Conservation (phyloP, 1,284 basidiomycete genomes). For the Pascua guehoae region DNA sequence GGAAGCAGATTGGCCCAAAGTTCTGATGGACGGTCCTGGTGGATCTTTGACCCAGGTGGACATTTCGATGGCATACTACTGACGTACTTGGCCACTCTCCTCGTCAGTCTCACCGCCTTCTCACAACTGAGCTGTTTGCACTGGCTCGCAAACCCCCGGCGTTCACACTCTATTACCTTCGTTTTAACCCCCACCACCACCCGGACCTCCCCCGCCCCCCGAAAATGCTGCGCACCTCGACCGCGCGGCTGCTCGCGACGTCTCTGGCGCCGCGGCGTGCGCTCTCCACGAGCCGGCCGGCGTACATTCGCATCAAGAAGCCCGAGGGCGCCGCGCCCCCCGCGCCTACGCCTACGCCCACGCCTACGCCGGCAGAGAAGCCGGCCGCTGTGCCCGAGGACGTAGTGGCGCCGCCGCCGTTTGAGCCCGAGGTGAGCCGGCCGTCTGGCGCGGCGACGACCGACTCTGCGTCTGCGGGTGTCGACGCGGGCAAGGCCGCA, state of each 20-base stretch:
- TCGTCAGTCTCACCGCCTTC: too few species aligned
- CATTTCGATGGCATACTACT: too few species aligned
- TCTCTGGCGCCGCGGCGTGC: constrained; percentile 5
- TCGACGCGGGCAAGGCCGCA: constrained; percentile 2
- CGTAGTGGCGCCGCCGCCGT: constrained; percentile 19
- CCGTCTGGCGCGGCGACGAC: not conserved
- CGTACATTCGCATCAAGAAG: constrained; percentile 18
- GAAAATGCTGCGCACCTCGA: constrained; percentile 15
- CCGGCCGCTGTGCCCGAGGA: constrained; percentile 28
- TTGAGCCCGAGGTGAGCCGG: constrained; percentile 25
- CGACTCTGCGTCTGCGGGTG: not conserved
- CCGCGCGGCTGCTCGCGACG: constrained; percentile 9
- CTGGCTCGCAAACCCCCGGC: too few species aligned
- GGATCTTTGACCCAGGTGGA: too few species aligned
- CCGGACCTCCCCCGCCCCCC: not conserved
- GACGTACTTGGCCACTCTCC: too few species aligned
- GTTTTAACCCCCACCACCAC: too few species aligned
- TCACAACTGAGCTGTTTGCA: too few species aligned
- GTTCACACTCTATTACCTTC: too few species aligned
- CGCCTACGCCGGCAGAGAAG: constrained; percentile 31
- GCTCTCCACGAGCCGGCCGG: constrained; percentile 8
- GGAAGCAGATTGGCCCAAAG: too few species aligned
- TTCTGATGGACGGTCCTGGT: too few species aligned
- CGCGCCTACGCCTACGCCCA: not conserved
- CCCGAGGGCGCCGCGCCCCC: constrained; percentile 10